phyloP scores from a whole-genome alignment of 1,139 yeast genomes.

The Sugiyamaella japonica region DNA sequence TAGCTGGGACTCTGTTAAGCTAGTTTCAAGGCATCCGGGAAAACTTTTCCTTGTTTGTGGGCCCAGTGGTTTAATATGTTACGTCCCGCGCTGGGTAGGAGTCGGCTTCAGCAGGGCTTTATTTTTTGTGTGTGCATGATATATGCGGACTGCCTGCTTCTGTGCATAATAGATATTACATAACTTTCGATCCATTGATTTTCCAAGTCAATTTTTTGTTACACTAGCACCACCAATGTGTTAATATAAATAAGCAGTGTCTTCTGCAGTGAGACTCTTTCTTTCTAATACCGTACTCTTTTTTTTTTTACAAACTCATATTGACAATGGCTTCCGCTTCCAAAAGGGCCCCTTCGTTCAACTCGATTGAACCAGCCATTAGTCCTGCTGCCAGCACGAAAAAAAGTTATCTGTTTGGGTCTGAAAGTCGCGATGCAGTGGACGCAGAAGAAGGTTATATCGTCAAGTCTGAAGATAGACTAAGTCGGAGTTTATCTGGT shows the following conservation, averaged over 20 bases:
- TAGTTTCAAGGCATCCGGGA: not conserved
- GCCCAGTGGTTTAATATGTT: not conserved
- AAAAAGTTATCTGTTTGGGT: not conserved
- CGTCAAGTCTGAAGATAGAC: constrained; percentile 27
- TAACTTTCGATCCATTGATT: not conserved
- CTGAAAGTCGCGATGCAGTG: not conserved
- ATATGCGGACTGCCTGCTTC: not conserved
- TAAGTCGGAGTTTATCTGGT: constrained; percentile 48
- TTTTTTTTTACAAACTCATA: not conserved
- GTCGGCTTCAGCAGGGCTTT: no score
- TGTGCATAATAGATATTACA: not conserved
- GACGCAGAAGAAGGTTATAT: constrained; percentile 16
- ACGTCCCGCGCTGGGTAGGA: not conserved
- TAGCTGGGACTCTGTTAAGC: not conserved
- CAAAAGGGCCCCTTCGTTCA: not conserved
- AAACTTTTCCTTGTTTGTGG: not conserved
- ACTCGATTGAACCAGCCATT: not conserved
- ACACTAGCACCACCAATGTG: not conserved
- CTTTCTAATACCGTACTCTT: not conserved
- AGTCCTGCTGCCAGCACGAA: not conserved
- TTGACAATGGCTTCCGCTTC: not conserved
- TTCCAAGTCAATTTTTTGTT: not conserved
- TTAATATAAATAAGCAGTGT: not conserved
- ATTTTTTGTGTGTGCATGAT: not conserved
- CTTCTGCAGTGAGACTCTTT: not conserved